Evolutionary conservation across 495 filamentous ascomycete genomes (phyloP).

Genomic region (Daldinia bambusicola): DNA sequence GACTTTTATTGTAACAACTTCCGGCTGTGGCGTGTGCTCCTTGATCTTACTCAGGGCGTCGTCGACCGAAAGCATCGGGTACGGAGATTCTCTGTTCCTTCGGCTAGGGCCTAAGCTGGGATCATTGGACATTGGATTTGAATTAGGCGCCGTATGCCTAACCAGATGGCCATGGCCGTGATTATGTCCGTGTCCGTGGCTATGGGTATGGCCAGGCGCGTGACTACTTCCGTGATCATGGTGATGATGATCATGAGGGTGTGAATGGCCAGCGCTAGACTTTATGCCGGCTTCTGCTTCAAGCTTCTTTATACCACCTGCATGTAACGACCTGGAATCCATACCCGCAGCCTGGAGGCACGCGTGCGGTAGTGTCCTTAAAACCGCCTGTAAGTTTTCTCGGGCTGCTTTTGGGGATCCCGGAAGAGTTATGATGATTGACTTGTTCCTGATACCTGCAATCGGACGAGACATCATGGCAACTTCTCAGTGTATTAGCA

Average conservation of each 20-base stretch:
- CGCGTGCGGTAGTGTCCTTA: constrained; percentile 92
- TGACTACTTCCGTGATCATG: constrained; percentile 51
- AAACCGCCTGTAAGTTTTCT: constrained; percentile 91
- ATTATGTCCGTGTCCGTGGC: constrained; percentile 65
- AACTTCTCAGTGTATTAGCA: constrained; percentile 61
- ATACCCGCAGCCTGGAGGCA: constrained; percentile 87
- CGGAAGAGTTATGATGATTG: constrained; percentile 89
- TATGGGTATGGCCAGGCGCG: constrained; percentile 66
- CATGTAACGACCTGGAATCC: constrained; percentile 82
- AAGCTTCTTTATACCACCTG: constrained; percentile 81
- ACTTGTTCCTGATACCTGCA: constrained; percentile 84
- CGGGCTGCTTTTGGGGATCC: constrained; percentile 96
- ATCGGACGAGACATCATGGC: constrained; percentile 98
- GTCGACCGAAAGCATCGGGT: constrained; percentile 87
- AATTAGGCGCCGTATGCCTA: constrained; percentile 73
- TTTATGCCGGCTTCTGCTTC: constrained; percentile 82
- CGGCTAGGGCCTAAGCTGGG: constrained; percentile 79
- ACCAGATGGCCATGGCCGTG: constrained; percentile 75
- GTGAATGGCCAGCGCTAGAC: constrained; percentile 33
- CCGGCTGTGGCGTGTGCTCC: constrained; percentile 71
- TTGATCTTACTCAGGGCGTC: constrained; percentile 80
- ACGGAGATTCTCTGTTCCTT: constrained; percentile 85
- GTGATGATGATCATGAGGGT: constrained; percentile 47
- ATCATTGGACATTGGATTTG: constrained; percentile 78
- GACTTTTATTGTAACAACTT: constrained; percentile 66